Base-by-base conservation (phyloP, 768 basidiomycete genomes). In the Russula sp. region DNA sequence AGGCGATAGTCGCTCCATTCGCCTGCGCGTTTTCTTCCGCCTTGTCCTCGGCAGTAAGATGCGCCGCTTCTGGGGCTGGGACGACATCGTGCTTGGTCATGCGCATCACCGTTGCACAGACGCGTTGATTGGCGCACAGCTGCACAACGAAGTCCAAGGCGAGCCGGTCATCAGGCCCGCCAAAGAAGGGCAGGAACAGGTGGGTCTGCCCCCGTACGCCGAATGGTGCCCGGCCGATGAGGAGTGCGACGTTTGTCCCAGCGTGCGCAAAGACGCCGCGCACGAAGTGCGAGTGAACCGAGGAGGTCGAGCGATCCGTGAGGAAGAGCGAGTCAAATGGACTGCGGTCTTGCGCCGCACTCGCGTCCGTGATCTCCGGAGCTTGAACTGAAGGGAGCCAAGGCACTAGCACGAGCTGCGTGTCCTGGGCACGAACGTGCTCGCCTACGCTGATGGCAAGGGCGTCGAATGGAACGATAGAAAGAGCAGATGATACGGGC, bases 91-190 rank as follows among this genome's bases (percentile, higher is more conserved):
- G 72, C 73, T 84, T 88, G 40, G 71, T 72, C 62, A 96, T 75
- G 68, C 85, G 79, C 57, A 94, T 72, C 3, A 95, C 84, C 0
- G 89, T 93, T 11, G 92, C 96, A 9, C 76, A 82, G 13, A 90
- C 80, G 59, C 76, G 77, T 13, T 82, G 77, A 66, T 87, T 88
- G 62, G 80, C 77, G 72, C 91, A 95, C 34, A 97, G 76, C 73
- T 95, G 94, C 14, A 88, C 82, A 27, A 91, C 88, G 68, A 98
- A 85, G 35, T 89, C 84, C 40, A 98, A 76, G 0, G 93, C 91
- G 18, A 94, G 78, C 3, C 96, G 80, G 71, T 97, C 95, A 72
- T 98, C 96, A 0, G 93, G 89, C 0, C 96, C 96, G 27, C 96
- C 96, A 72, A 93, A 90, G 82, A 98, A 98, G 0, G 93, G 90